A percentile compares a stretch with the other conserved stretches of the same genome.
These are phyloP conservation scores for Entelexis sorbosivorans DNA, from an alignment of 1,139 yeast species.

Conservation along the genomic window DNA sequence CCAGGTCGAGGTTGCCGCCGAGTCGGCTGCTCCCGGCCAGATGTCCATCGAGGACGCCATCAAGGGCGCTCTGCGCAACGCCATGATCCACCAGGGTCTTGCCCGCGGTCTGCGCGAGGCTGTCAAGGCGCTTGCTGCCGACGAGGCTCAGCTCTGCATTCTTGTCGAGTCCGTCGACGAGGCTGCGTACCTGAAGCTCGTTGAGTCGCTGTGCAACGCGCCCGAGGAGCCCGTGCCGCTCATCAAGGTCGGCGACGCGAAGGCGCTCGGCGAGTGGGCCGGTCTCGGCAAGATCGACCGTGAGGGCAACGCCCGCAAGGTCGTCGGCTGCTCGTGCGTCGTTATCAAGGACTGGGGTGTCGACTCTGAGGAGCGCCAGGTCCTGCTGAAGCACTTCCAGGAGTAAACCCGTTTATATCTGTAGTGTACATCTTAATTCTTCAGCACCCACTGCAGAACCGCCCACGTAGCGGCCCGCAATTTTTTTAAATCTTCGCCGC, in stretches of 20 bases:
- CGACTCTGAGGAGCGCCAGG: slow-evolving; percentile 95
- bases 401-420: background rate
- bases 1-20: slow-evolving; percentile 75
- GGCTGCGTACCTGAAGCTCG: slow-evolving; percentile 91
- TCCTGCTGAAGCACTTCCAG: slow-evolving; percentile 92
- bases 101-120: slow-evolving; percentile 99
- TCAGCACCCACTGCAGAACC: background rate
- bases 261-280: slow-evolving; percentile 99
- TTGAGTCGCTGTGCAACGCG: slow-evolving; percentile 98
- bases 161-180: slow-evolving; percentile 98
- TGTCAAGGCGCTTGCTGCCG: slow-evolving; percentile 87
- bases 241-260: slow-evolving; percentile 98
- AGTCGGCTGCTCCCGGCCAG: slow-evolving; percentile 60
- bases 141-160: slow-evolving; percentile 97
- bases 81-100: slow-evolving; percentile 95
- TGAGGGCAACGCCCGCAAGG: slow-evolving; percentile 99
- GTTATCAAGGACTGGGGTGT: slow-evolving; percentile 99
- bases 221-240: slow-evolving; percentile 94
- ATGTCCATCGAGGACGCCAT: slow-evolving; percentile 97
- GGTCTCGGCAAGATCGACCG: slow-evolving; percentile 99
- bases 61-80: slow-evolving; percentile 95
- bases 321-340: slow-evolving; percentile 99
- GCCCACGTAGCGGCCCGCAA: no score
- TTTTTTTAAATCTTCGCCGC: no score
- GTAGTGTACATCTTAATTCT: slow-evolving; percentile 1